Base-by-base conservation (phyloP, 2,329 filamentous ascomycete species). In the Trichoderma breve region DNA sequence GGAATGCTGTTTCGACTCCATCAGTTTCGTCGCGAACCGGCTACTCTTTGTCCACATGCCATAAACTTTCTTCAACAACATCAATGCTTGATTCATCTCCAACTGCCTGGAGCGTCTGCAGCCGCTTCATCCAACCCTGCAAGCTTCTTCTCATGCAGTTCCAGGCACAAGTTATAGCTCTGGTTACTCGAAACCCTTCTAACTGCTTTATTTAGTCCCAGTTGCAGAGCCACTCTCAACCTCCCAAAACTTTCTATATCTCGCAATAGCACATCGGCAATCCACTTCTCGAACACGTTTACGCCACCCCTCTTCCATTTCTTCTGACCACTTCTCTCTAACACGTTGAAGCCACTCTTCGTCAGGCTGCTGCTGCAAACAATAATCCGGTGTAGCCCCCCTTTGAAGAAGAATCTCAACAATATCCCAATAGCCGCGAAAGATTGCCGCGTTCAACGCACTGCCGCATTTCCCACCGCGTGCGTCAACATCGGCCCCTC, bases 181-280 rank as follows among this genome's bases (percentile, higher is more conserved):
- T 32, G 4, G 28, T 26, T 32, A 3, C 55, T 4, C 9, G 7
- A n/a, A 30, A 3, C 9, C 0, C 6, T 2, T 30, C 26, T n/a
- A 18, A 3, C 26, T n/a, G 8, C 55, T 30, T 21, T 12, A 30
- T 32, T 4, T 8, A n/a, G 15, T 6, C 18, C 28, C 8, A 12
- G 9, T 2, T 14, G 28, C 18, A n/a, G 14, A 51, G 43, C 43
- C 55, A 58, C 55, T 12, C 26, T 61, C 57, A 34, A 61, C 57
- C 30, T 61, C 57, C 30, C 57, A 61, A 61, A 34, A 21, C n/a
- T 34, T 61, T 24, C 57, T 21, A 34, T 61, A 61, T 18, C 57
- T 61, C 12, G 30, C 30, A 2, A 61, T 2, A 5, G 30, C 30
- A 14, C 6, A 14, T 18, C 30, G 57, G 0, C 57, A 3, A 24